phyloP scores from a whole-genome alignment of 2,329 filamentous ascomycete species.

The Cryphonectria radicalis region DNA sequence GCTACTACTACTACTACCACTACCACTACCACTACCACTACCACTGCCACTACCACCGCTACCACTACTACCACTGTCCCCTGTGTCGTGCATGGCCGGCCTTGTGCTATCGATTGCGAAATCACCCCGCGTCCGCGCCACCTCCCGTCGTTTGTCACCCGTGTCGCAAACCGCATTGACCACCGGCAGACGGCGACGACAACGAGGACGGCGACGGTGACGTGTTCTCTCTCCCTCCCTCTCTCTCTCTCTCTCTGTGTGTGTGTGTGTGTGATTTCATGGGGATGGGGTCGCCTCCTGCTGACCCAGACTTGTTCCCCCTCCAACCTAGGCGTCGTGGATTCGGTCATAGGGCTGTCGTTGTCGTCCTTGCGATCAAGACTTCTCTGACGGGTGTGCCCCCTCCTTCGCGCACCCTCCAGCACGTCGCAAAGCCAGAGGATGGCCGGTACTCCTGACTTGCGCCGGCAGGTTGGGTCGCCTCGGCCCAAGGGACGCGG shows the following conservation, averaged over 20 bases:
- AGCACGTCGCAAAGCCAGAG: not conserved
- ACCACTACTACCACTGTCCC: not conserved
- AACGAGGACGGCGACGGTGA: not conserved
- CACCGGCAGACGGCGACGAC: not conserved
- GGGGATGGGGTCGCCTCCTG: slow-evolving; percentile 3
- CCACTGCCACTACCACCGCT: not conserved
- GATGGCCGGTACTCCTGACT: slow-evolving; percentile 41
- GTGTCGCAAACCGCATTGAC: not conserved
- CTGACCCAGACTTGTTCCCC: slow-evolving; percentile 32
- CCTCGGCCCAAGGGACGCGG: slow-evolving; percentile 61
- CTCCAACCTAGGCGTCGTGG: slow-evolving; percentile 46
- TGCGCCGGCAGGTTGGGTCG: slow-evolving; percentile 58
- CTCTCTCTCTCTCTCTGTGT: not conserved
- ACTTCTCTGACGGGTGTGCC: slow-evolving; percentile 46
- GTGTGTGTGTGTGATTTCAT: no score
- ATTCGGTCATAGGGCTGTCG: slow-evolving; percentile 42
- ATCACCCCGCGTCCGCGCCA: not conserved
- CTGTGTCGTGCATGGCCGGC: not conserved
- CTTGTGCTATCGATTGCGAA: not conserved
- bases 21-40: no score
- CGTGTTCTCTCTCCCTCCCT: not conserved
- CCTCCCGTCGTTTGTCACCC: not conserved
- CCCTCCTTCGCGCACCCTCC: slow-evolving; percentile 39
- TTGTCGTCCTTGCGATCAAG: not conserved
- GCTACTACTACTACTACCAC: no score